Evolutionary conservation across 305 asterid species (phyloP).

Genomic region (Fraxinus angustifolia): DNA sequence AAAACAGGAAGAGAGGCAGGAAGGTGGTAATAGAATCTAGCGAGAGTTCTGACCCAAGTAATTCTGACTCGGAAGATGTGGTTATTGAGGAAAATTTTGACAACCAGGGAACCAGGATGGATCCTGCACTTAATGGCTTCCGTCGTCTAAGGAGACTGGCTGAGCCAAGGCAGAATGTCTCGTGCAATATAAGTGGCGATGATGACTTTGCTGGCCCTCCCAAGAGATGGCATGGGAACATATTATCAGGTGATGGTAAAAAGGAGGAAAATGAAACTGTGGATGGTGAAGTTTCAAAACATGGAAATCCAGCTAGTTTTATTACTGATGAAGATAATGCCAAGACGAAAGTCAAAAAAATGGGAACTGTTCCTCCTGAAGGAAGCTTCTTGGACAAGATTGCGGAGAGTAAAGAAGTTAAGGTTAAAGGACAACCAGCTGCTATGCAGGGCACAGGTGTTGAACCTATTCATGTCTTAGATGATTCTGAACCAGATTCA

Average conservation of each 20-base stretch:
- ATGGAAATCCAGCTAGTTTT: conserved; percentile 20
- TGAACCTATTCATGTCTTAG: conserved; percentile 31
- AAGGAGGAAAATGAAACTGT: conserved; percentile 28
- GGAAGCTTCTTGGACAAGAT: conserved; percentile 25
- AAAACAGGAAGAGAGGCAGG: conserved; percentile 48
- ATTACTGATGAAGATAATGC: conserved; percentile 19
- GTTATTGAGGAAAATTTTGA: conserved; percentile 26
- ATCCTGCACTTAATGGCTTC: conserved; percentile 24
- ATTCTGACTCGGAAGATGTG: conserved; percentile 30
- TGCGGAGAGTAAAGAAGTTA: conserved; percentile 19
- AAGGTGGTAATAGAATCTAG: conserved; percentile 37
- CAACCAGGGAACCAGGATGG: conserved; percentile 27
- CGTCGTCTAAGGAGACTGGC: conserved; percentile 38
- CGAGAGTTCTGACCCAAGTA: conserved; percentile 42
- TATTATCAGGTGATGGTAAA: conserved; percentile 23
- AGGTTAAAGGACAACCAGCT: conserved; percentile 26
- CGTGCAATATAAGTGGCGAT: conserved; percentile 50
- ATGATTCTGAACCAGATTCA: conserved; percentile 39
- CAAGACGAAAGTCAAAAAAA: conserved; percentile 20
- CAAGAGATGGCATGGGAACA: conserved; percentile 31
- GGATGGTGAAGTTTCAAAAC: conserved; percentile 23
- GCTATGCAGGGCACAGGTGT: conserved; percentile 22
- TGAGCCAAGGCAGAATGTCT: conserved; percentile 50
- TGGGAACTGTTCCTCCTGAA: conserved; percentile 22
- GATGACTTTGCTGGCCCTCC: conserved; percentile 38